Evolutionary conservation across 1,139 yeast genomes (phyloP), one percentile per base, ranked within the genome.

Genomic region (Yamadazyma taylorii): DNA sequence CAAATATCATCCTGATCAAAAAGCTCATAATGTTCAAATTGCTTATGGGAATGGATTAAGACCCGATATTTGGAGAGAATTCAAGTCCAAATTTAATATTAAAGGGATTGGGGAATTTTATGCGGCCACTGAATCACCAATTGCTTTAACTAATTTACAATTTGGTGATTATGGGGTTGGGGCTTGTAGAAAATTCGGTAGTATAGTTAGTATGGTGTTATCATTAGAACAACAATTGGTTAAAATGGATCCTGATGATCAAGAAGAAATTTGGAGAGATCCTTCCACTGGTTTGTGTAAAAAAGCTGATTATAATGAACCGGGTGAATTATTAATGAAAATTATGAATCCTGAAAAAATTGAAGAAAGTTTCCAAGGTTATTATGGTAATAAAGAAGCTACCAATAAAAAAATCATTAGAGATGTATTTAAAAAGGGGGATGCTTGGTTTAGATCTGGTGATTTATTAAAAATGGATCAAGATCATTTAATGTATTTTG

Each of bases 31-130:
- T 14, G 83, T 87, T 7, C 65, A 65, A 33, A 77, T 82, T 31
- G 97, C 97, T 0, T 82, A 82, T 57, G 98, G 98, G 37, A 92
- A 92, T 59, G 98, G 98, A 0, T 69, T 92, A 53, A 78, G 97
- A 50, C 80, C 82, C n/a, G 97, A 90, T 58, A 84, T 92, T 39
- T 92, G 98, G 98, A 61, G 59, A 41, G 79, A 78, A 36, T 86
- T 92, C 62, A 88, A 88, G 58, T 62, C 71, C 17, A 69, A 96
- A 45, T 92, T 90, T 69, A 74, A 79, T 42, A 83, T 92, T 44
- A 67, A 74, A 14, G 84, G 77, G 7, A 73, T 92, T 48, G 96
- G 95, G 15, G 98, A 92, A 58, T 90, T 90, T 56, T 92, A 90
- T 60, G 96, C 96, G 0, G 85, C 96, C 2, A 88, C 97, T 1